Evolutionary conservation across 495 filamentous ascomycete species (phyloP).

Genomic region (Podospora tetraspora): DNA sequence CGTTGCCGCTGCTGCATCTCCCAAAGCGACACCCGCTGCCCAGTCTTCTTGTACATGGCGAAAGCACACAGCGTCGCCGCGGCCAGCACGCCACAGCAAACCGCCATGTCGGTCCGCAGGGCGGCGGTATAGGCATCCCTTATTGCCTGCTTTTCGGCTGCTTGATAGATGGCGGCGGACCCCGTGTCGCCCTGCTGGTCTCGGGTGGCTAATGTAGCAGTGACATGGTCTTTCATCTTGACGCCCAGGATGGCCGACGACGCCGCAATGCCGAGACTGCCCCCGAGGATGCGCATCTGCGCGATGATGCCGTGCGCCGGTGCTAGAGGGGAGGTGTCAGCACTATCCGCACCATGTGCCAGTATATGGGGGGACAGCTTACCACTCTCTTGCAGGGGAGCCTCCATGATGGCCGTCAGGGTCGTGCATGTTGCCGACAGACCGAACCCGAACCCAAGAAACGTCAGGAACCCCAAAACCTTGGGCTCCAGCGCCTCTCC

Average conservation of each 20-base stretch:
- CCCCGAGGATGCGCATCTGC: slow-evolving; percentile 48
- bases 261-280: slow-evolving; percentile 48
- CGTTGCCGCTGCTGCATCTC: slow-evolving; percentile 24
- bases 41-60: slow-evolving; percentile 24
- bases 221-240: slow-evolving; percentile 13
- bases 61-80: slow-evolving; percentile 27
- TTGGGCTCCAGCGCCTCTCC: slow-evolving; percentile 28
- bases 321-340: slow-evolving; percentile 24
- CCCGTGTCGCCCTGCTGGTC: slow-evolving; percentile 16
- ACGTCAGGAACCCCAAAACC: slow-evolving; percentile 39
- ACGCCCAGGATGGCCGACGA: slow-evolving; percentile 42
- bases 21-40: slow-evolving; percentile 18
- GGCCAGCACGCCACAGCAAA: slow-evolving; percentile 32
- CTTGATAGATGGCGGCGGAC: slow-evolving; percentile 1
- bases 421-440: slow-evolving; percentile 36
- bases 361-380: slow-evolving; percentile 7
- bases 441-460: slow-evolving; percentile 46
- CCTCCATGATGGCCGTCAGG: slow-evolving; percentile 30
- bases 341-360: neutral
- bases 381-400: slow-evolving; percentile 38
- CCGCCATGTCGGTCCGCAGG: slow-evolving; percentile 37
- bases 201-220: slow-evolving; percentile 18
- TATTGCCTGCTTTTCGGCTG: slow-evolving; percentile 17
- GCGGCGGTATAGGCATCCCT: slow-evolving; percentile 34
- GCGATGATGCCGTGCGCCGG: slow-evolving; percentile 49